Percentiles rank a stretch among this genome's conserved stretches.
Conservation (phyloP, 352 stramenopile species). For the Plasmopara viticola region DNA sequence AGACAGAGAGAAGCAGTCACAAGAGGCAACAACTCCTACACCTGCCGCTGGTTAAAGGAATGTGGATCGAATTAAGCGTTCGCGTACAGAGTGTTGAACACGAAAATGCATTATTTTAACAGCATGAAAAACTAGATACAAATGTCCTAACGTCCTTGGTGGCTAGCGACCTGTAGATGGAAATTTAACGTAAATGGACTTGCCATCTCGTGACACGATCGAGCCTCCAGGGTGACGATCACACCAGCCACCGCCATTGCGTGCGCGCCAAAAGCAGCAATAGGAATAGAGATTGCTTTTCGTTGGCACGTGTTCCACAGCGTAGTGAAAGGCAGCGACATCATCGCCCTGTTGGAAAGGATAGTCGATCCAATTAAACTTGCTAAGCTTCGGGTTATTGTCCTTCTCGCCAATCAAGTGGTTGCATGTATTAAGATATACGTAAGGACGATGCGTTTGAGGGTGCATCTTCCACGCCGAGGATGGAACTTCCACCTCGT, state of each 20-base stretch:
- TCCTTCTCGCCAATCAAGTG: constrained; percentile 85
- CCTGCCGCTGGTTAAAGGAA: constrained; percentile 15
- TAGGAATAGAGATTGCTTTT: constrained; percentile 87
- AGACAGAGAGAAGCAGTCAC: constrained; percentile 8
- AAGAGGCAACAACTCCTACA: constrained; percentile 5
- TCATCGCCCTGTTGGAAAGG: constrained; percentile 64
- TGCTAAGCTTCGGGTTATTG: constrained; percentile 68
- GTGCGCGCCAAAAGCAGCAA: constrained; percentile 65
- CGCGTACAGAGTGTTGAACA: neutral
- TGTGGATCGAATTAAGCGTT: too few species aligned
- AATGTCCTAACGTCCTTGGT: neutral
- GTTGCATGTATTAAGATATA: constrained; percentile 88
- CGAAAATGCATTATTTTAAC: neutral
- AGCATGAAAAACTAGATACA: neutral
- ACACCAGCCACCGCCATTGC: constrained; percentile 72
- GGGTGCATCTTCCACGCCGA: constrained; percentile 38
- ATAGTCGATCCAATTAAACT: constrained; percentile 81
- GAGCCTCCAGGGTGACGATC: constrained; percentile 55
- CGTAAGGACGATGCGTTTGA: constrained; percentile 47
- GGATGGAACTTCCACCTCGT: constrained; percentile 46
- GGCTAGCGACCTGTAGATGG: constrained; percentile 10
- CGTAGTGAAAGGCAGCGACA: constrained; percentile 69
- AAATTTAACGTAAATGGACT: constrained; percentile 57
- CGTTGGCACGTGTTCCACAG: constrained; percentile 76
- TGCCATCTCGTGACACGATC: constrained; percentile 38